These are phyloP conservation scores for Penicillium sp. DNA, from an alignment of 2,329 filamentous ascomycete genomes.

Conservation along the genomic window DNA sequence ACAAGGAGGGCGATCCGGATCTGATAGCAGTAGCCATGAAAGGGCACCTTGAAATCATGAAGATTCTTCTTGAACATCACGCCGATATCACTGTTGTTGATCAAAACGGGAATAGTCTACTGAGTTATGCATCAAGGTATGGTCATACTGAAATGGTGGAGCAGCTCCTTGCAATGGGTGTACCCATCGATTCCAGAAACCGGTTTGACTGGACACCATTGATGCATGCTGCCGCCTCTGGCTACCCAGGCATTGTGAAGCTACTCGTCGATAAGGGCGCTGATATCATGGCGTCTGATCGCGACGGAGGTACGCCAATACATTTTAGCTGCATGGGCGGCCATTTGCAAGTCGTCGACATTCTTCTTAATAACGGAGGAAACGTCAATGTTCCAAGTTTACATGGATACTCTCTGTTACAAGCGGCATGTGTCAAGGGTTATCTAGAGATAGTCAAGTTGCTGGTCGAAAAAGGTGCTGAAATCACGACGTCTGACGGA, in stretches of 20 bases:
- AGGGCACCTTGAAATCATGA: neutral
- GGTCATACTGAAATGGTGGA: neutral
- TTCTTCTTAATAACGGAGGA: neutral
- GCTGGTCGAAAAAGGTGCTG: neutral
- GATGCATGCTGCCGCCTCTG: neutral
- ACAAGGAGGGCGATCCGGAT: neutral
- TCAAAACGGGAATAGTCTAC: neutral
- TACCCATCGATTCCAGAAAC: neutral
- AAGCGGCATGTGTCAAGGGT: neutral
- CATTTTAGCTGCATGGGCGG: neutral
- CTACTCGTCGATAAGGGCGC: neutral
- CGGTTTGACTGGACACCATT: neutral
- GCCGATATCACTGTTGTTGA: neutral
- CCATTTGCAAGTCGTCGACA: neutral
- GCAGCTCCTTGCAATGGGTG: neutral
- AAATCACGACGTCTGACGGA: neutral
- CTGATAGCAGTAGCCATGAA: neutral
- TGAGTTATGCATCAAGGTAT: neutral
- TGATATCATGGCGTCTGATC: neutral
- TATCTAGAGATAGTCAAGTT: neutral
- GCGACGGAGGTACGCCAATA: neutral
- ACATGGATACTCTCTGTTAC: neutral
- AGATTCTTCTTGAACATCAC: neutral
- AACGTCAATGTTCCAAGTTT: neutral
- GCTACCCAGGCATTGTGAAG: neutral